Evolutionary conservation across 2,329 filamentous ascomycete species (phyloP).

Genomic region (Chalaropsis thielavioides): DNA sequence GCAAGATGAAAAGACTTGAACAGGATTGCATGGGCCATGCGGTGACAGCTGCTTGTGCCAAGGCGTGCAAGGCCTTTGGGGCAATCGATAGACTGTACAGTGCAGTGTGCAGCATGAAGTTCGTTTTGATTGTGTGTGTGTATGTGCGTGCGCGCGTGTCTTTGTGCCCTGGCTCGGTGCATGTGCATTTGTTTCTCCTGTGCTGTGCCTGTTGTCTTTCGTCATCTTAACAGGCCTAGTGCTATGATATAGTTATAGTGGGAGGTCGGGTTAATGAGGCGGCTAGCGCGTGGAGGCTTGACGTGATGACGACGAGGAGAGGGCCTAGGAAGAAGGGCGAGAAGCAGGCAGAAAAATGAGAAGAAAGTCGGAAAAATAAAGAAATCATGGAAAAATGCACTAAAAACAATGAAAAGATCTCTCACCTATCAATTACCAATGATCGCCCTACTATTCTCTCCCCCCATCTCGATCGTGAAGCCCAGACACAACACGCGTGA

Average conservation of each 20-base stretch:
- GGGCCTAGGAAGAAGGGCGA: not conserved
- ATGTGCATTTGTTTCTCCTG: not conserved
- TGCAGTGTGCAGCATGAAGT: too few species aligned
- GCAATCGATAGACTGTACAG: not conserved
- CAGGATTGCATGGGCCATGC: constrained; percentile 9
- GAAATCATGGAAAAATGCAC: too few species aligned
- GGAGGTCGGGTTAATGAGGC: too few species aligned
- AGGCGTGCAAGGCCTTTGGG: not conserved
- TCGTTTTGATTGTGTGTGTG: not conserved
- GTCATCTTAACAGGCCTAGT: not conserved
- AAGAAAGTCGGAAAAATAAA: not conserved
- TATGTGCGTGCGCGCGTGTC: not conserved
- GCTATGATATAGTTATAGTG: not conserved
- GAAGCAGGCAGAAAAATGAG: not conserved
- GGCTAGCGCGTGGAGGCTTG: too few species aligned
- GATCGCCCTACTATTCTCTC: too few species aligned
- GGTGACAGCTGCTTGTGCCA: constrained; percentile 4
- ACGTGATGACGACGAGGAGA: not conserved
- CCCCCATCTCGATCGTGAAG: too few species aligned
- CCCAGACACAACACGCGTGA: too few species aligned
- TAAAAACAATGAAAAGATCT: too few species aligned
- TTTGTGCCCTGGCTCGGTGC: not conserved
- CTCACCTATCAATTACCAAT: too few species aligned
- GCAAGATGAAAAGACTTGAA: not conserved
- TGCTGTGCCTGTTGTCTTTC: not conserved